A percentile compares a stretch with the other conserved stretches of the same genome.
Evolutionary conservation across 495 filamentous ascomycete genomes (phyloP).

Genomic region (Hypoxylon fuscum): DNA sequence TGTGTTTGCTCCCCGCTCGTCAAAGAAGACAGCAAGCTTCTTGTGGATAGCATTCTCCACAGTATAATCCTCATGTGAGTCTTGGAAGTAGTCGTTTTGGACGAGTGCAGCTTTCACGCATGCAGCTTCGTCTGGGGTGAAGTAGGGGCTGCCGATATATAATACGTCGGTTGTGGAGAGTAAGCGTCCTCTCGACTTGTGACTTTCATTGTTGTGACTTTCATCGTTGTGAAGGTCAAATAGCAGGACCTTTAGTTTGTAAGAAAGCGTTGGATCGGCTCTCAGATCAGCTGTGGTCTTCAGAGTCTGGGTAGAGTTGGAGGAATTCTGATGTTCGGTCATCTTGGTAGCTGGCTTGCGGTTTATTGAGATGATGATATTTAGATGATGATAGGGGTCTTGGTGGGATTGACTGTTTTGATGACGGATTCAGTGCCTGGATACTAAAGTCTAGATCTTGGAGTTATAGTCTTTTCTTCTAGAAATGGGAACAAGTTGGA

Average conservation of each 20-base stretch:
- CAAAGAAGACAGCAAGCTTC: constrained; percentile 39
- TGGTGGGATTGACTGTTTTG: too few relatives aligned
- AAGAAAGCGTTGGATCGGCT: neutral
- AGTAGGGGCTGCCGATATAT: constrained; percentile 46
- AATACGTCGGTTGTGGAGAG: constrained; percentile 40
- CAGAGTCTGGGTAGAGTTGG: too few relatives aligned
- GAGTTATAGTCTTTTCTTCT: too few relatives aligned
- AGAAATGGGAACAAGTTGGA: too few relatives aligned
- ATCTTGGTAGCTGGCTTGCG: too few relatives aligned
- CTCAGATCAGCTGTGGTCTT: neutral
- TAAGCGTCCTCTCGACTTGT: constrained; percentile 36
- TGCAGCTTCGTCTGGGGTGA: constrained; percentile 36
- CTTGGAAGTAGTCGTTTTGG: neutral
- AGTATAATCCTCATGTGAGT: constrained; percentile 17
- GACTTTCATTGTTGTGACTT: constrained; percentile 11
- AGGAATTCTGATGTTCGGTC: too few relatives aligned
- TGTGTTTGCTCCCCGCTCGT: constrained; percentile 43
- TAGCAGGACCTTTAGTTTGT: neutral
- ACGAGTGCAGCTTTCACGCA: constrained; percentile 30
- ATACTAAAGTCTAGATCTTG: too few relatives aligned
- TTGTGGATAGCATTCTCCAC: constrained; percentile 39
- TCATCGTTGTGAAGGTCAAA: neutral
- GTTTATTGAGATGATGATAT: too few relatives aligned
- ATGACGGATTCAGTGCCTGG: too few relatives aligned
- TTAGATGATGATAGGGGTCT: too few relatives aligned